Conservation (phyloP, 495 filamentous ascomycete species). For the Pseudevernia furfuracea region DNA sequence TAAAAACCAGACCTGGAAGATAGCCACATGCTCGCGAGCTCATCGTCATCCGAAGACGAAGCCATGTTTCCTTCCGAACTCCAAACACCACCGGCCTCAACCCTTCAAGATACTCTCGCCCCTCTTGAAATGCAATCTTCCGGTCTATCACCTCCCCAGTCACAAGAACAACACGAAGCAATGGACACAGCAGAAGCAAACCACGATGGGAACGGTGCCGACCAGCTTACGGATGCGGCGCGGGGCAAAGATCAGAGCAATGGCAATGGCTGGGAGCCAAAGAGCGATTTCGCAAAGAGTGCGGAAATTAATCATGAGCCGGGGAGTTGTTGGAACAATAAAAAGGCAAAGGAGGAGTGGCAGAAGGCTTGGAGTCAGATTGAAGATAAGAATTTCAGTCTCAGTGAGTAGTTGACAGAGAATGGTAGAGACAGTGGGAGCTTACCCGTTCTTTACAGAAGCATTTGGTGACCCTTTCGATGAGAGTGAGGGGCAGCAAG, state of each 20-base stretch:
- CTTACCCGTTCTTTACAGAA: constrained; percentile 27
- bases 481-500: constrained; percentile 31
- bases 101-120: constrained; percentile 33
- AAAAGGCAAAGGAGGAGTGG: constrained; percentile 55
- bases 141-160: constrained; percentile 40
- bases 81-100: constrained; percentile 21
- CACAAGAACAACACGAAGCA: constrained; percentile 16
- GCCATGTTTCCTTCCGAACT: constrained; percentile 27
- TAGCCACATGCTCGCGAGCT: constrained; percentile 50
- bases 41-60: constrained; percentile 36
- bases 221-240: background rate
- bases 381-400: constrained; percentile 42
- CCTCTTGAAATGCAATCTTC: constrained; percentile 35
- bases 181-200: constrained; percentile 11
- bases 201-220: background rate
- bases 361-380: constrained; percentile 42
- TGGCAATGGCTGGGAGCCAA: background rate
- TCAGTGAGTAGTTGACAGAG: constrained; percentile 31
- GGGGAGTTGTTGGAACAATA: constrained; percentile 51
- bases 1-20: constrained; percentile 46
- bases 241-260: background rate
- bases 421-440: background rate
- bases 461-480: constrained; percentile 54
- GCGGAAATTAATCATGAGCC: constrained; percentile 29
- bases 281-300: constrained; percentile 22